Evolutionary conservation across 225 moss, liverwort and hornwort species (phyloP), one percentile per base, ranked within the genome.

Genomic region (Pleurozium schreberi): DNA sequence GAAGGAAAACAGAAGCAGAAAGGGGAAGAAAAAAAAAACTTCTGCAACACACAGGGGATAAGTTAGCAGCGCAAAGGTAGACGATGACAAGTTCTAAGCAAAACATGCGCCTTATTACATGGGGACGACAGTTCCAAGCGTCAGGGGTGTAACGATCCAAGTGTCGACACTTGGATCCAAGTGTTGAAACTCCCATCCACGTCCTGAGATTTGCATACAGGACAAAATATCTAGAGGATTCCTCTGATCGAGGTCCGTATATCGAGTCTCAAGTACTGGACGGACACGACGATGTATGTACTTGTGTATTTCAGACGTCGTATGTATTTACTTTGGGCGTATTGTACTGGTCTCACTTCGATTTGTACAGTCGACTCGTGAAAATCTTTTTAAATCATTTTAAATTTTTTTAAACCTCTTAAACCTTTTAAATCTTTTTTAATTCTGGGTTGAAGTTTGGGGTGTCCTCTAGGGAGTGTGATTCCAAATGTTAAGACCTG

Each of bases 1-100:
- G 85, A 45, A 34, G 34, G 52, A 21, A 4, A 78, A 22, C 80
- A 33, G 63, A 85, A 42, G 63, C 53, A 57, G 83, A 27, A 52
- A 53, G 47, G 57, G 62, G 2, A 88, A 89, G 2, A 88, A 93
- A 89, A 50, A 92, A 87, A 67, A 80, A 3, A 12, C 42, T 27
- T 7, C 18, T 3, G 34, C 62, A 68, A 69, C 90, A 90, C 87
- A 81, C 88, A 85, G 57, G 76, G 63, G 52, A 90, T 91, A 93
- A 87, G 88, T 91, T 82, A 17, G 76, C 69, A 70, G 45, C 11
- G 47, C 67, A 75, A 34, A 91, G 91, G 81, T 90, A 90, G 88
- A 93, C 81, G 93, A 93, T 75, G 91, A 93, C 93, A 26, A 38
- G 83, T 87, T 92, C 77, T 75, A 38, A 22, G 8, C 5, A 45